Evolutionary conservation across 208 protist species (phyloP).

Genomic region (Acanthamoeba castellanii): DNA sequence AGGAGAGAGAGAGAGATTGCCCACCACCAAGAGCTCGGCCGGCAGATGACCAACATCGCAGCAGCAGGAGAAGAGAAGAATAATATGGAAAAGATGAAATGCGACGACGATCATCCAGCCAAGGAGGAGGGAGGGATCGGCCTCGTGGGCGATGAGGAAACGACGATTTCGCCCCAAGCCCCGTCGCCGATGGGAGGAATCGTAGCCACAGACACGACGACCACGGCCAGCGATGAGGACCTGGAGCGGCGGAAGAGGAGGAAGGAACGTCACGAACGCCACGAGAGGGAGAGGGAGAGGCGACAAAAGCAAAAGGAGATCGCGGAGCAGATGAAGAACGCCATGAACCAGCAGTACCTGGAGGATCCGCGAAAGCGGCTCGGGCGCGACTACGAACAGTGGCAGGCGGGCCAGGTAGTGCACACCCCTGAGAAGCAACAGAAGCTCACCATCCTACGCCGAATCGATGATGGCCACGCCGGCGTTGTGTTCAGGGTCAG

Average conservation of each 20-base stretch:
- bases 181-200: neutral
- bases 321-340: neutral
- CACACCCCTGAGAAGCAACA: neutral
- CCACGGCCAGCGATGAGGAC: neutral
- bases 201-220: neutral
- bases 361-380: conserved; percentile 21
- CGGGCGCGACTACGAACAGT: conserved; percentile 32
- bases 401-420: conserved; percentile 7
- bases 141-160: too few relatives aligned
- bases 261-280: neutral
- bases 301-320: neutral
- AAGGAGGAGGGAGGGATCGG: too few relatives aligned
- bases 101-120: too few relatives aligned
- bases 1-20: too few relatives aligned
- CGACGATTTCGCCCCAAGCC: neutral
- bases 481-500: conserved; percentile 51
- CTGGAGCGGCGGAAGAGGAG: neutral
- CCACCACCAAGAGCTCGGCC: too few relatives aligned
- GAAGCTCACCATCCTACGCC: conserved; percentile 29
- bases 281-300: neutral
- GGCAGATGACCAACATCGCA: too few relatives aligned
- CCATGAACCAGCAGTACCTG: neutral
- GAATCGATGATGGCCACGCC: conserved; percentile 64
- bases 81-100: too few relatives aligned
- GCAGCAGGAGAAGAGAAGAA: too few relatives aligned